phyloP scores from a whole-genome alignment of 1,139 yeast genomes.

The Geotrichum carabidarum region DNA sequence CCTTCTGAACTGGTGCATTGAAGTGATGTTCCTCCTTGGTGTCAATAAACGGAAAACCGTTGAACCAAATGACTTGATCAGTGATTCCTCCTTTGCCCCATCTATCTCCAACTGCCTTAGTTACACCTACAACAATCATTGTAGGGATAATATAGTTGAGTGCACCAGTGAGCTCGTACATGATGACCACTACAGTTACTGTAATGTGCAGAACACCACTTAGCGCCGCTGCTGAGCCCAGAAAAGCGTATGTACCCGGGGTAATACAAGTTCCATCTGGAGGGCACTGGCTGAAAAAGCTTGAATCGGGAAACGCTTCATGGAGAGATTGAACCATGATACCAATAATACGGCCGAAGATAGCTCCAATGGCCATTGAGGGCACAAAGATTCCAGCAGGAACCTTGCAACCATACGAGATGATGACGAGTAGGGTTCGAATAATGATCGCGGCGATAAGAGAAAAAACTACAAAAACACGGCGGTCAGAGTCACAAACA shows the following conservation, averaged over 20 bases:
- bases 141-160: conserved; percentile 85
- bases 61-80: conserved; percentile 85
- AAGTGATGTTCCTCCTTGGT: conserved; percentile 62
- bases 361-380: conserved; percentile 94
- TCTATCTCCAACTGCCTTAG: conserved; percentile 67
- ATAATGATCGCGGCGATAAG: conserved; percentile 67
- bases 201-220: conserved; percentile 93
- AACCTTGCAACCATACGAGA: conserved; percentile 86
- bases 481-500: conserved; percentile 28
- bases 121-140: conserved; percentile 92
- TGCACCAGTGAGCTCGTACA: conserved; percentile 98
- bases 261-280: conserved; percentile 57
- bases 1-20: conserved; percentile 51
- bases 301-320: conserved; percentile 41
- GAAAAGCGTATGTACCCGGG: conserved; percentile 91
- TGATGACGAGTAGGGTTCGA: conserved; percentile 64
- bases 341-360: conserved; percentile 85
- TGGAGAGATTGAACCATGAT: conserved; percentile 58
- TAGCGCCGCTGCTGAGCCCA: conserved; percentile 94
- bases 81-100: conserved; percentile 89
- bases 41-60: conserved; percentile 84
- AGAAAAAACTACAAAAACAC: conserved; percentile 42
- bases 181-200: conserved; percentile 89
- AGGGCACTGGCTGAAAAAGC: conserved; percentile 46
- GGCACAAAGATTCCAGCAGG: conserved; percentile 98